A percentile compares a stretch with the other conserved stretches of the same genome.
phyloP scores from a whole-genome alignment of 768 basidiomycete species.

The Rhizopogon vesiculosus region DNA sequence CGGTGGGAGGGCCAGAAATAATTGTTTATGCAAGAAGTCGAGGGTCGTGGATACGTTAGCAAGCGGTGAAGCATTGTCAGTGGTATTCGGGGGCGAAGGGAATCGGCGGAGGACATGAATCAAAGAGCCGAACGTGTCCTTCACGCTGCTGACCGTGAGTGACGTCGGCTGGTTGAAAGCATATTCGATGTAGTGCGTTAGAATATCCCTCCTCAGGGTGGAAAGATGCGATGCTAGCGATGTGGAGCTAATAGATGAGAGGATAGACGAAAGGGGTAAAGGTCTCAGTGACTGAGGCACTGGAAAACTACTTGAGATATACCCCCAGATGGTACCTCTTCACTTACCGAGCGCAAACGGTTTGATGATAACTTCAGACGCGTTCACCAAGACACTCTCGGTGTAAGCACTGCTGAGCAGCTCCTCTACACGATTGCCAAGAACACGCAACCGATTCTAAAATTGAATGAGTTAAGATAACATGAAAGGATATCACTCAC shows the following conservation, averaged over 20 bases:
- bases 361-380: slow-evolving; percentile 45
- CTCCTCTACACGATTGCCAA: slow-evolving; percentile 60
- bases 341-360: slow-evolving; percentile 44
- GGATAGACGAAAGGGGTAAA: slow-evolving; percentile 47
- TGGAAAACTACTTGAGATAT: slow-evolving; percentile 19
- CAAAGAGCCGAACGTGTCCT: slow-evolving; percentile 24
- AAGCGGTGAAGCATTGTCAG: slow-evolving; percentile 39
- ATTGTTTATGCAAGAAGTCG: slow-evolving; percentile 53
- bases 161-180: slow-evolving; percentile 50
- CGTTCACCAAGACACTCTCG: slow-evolving; percentile 49
- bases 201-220: slow-evolving; percentile 62
- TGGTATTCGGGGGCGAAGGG: slow-evolving; percentile 38
- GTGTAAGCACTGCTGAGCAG: slow-evolving; percentile 67
- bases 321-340: slow-evolving; percentile 24
- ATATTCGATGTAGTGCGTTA: slow-evolving; percentile 52
- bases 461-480: slow-evolving; percentile 1
- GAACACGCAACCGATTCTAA: slow-evolving; percentile 52
- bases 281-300: slow-evolving; percentile 52
- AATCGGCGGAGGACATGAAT: slow-evolving; percentile 46
- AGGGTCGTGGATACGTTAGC: slow-evolving; percentile 52
- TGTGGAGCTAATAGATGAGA: slow-evolving; percentile 53
- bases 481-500: slow-evolving; percentile 7
- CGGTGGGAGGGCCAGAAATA: slow-evolving; percentile 54
- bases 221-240: slow-evolving; percentile 53
- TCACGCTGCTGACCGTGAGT: slow-evolving; percentile 32